phyloP scores from a whole-genome alignment of 2,329 filamentous ascomycete genomes.

The Bipolaris victoriae region DNA sequence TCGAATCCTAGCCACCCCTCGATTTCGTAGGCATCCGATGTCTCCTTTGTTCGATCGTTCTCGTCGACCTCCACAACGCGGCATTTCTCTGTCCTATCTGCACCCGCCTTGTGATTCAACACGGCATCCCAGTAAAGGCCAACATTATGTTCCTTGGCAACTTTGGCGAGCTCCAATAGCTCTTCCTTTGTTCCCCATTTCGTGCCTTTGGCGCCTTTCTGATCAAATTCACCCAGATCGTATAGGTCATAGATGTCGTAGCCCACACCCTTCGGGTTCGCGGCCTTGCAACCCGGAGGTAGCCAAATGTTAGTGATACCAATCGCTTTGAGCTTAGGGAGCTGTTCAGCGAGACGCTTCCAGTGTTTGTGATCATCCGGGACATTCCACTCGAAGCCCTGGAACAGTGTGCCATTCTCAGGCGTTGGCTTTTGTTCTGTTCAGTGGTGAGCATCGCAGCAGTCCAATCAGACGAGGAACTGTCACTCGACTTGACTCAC shows the following conservation, averaged over 20 bases:
- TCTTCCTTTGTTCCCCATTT: constrained; percentile 74
- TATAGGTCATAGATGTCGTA: constrained; percentile 70
- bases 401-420: constrained; percentile 61
- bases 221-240: constrained; percentile 74
- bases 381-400: constrained; percentile 76
- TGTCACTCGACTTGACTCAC: constrained; percentile 16
- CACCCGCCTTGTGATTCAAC: constrained; percentile 74
- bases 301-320: constrained; percentile 67
- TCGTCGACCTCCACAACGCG: constrained; percentile 68
- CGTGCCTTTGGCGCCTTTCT: constrained; percentile 67
- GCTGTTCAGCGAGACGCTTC: constrained; percentile 59
- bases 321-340: constrained; percentile 62
- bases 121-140: constrained; percentile 73
- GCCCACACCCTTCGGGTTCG: constrained; percentile 66
- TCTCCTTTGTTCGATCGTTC: constrained; percentile 62
- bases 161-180: constrained; percentile 59
- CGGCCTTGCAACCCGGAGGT: constrained; percentile 73
- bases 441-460: constrained; percentile 11
- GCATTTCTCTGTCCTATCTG: constrained; percentile 68
- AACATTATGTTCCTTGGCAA: constrained; percentile 61
- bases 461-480: not conserved
- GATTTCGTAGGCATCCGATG: constrained; percentile 65
- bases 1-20: constrained; percentile 72
- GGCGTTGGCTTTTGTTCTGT: constrained; percentile 41
- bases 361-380: constrained; percentile 67